Conservation (phyloP, 2,329 filamentous ascomycete species). For the Ascomycota sp. region DNA sequence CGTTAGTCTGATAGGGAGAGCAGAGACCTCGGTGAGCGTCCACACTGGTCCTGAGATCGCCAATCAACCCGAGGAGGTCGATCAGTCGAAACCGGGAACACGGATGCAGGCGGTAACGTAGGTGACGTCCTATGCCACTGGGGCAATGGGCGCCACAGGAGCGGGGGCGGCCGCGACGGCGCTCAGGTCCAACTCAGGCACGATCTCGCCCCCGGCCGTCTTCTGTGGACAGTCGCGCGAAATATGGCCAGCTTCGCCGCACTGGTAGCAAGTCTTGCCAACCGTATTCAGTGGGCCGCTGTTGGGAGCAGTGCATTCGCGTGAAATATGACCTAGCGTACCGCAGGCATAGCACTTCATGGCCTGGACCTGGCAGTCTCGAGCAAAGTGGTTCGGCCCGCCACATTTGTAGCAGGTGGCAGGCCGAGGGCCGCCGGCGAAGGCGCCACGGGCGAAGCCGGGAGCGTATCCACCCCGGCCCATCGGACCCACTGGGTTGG, state of each 20-base stretch:
- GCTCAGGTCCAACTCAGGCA: constrained; percentile 21
- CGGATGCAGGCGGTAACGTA: constrained; percentile 2
- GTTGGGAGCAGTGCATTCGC: constrained; percentile 90
- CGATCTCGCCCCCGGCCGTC: constrained; percentile 30
- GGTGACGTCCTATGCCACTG: constrained; percentile 13
- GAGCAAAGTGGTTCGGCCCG: constrained; percentile 91
- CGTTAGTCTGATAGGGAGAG: not conserved
- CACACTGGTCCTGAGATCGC: constrained; percentile 1
- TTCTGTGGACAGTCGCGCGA: constrained; percentile 82
- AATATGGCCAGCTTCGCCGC: constrained; percentile 88
- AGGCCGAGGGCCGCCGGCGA: constrained; percentile 45
- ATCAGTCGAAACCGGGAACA: not conserved
- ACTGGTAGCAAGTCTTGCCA: constrained; percentile 97
- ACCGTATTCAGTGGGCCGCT: constrained; percentile 88
- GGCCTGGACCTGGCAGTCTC: constrained; percentile 92
- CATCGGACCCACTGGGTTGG: constrained; percentile 45
- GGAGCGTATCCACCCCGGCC: constrained; percentile 51
- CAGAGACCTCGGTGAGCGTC: constrained; percentile 2
- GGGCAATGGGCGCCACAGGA: constrained; percentile 24
- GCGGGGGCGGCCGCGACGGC: constrained; percentile 21
- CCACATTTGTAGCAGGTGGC: constrained; percentile 58
- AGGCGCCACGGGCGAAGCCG: constrained; percentile 53
- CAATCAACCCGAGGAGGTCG: not conserved
- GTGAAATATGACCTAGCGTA: constrained; percentile 83
- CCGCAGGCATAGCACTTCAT: constrained; percentile 98